Evolutionary conservation across 176 grass and related monocot genomes (phyloP), one percentile per base, ranked within the genome.

Genomic region (Cymbopogon citratus): DNA sequence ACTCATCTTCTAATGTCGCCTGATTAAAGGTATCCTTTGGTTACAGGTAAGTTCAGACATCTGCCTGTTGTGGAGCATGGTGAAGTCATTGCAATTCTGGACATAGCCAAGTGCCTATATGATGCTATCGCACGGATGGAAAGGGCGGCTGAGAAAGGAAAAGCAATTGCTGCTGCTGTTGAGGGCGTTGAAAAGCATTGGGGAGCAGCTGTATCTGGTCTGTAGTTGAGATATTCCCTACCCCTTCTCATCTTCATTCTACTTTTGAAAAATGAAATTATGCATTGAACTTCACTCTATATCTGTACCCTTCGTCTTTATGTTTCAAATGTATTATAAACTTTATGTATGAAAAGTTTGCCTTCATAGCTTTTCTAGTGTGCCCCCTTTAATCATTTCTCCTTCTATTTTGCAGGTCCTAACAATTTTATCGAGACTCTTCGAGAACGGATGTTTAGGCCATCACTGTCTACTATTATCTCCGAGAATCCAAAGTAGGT

Each of bases 401-500:
- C 66, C 21, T 52, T 87, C 54, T 81, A 64, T 23, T 83, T 74
- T 93, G 29, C 80, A 99, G 96, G 96, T 69, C 90, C 96, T 33
- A 95, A 95, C 73, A 93, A 91, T 79, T 99, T 99, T 89, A 91
- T 99, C 74, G 96, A 99, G 89, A 95, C 88, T 66, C 91, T 99
- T 75, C 90, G 91, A 63, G 92, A 95, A 45, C 54, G 77, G 76
- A 99, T 99, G 92, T 93, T 99, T 87, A 93, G 23, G 80, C 96
- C 96, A 66, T 88, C 96, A 40, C 77, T 95, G 66, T 91, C 90
- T 33, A 99, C 96, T 29, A 93, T 99, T 60, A 95, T 99, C 45
- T 79, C 89, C 84, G 92, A 99, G 85, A 93, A 99, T 95, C 85
- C 92, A 95, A 99, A 99, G 96, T 99, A 95, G 92, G 91, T 99